These are phyloP conservation scores for Cucurbita moschata DNA, from an alignment of 306 rosid genomes.

Conservation along the genomic window DNA sequence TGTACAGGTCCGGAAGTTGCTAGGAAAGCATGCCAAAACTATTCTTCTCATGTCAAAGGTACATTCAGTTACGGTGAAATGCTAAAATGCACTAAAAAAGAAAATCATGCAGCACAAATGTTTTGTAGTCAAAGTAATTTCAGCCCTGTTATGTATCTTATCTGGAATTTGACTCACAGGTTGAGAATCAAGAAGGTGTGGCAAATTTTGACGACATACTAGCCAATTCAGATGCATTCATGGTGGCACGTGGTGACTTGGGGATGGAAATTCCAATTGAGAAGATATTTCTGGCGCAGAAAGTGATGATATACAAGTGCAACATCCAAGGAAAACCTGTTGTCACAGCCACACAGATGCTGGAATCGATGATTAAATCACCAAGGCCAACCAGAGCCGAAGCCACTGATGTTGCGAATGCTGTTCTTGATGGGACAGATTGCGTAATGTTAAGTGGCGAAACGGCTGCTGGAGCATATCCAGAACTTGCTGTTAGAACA, in stretches of 20 bases:
- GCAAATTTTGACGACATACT: conserved; percentile 96
- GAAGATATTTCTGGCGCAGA: conserved; percentile 95
- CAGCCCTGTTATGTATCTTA: background rate
- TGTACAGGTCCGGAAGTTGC: conserved; percentile 64
- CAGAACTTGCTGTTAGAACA: conserved; percentile 64
- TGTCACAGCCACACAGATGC: conserved; percentile 95
- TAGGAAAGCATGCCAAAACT: conserved; percentile 70
- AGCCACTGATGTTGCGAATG: conserved; percentile 76
- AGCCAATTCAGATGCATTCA: conserved; percentile 87
- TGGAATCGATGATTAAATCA: conserved; percentile 71
- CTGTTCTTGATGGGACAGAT: conserved; percentile 87
- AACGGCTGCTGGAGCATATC: conserved; percentile 92
- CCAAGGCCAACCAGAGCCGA: conserved; percentile 71
- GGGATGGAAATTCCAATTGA: conserved; percentile 99
- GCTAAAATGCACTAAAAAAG: background rate
- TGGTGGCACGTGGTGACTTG: conserved; percentile 98
- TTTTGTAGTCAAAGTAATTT: background rate
- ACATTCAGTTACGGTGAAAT: background rate
- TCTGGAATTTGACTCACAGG: conserved; percentile 33
- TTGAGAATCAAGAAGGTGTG: conserved; percentile 97
- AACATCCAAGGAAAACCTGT: conserved; percentile 98
- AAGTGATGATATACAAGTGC: conserved; percentile 98
- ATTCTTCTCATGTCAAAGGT: conserved; percentile 98
- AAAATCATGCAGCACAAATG: background rate
- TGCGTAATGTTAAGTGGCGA: conserved; percentile 94